Percentiles rank a stretch among this genome's conserved stretches.
phyloP scores from a whole-genome alignment of 441 rosid genomes.

The Aquilaria agallochum region DNA sequence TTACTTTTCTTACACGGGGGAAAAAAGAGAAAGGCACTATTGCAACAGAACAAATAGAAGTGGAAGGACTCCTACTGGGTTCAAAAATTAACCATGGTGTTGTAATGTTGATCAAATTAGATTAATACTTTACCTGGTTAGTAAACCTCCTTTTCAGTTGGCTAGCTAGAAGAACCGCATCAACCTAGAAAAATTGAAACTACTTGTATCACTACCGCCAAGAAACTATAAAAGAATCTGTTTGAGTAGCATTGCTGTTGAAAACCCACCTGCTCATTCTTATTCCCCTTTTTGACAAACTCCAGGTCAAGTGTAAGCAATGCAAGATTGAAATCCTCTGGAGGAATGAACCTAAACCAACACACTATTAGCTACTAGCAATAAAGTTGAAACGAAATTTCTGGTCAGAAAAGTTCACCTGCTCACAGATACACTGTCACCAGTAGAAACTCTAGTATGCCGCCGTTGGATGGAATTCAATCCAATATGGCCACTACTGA shows the following conservation, averaged over 20 bases:
- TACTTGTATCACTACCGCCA: slow-evolving; percentile 5
- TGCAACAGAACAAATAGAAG: too few relatives aligned
- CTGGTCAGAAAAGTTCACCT: slow-evolving; percentile 34
- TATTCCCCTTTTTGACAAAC: slow-evolving; percentile 88
- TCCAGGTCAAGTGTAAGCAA: slow-evolving; percentile 78
- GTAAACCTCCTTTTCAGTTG: slow-evolving; percentile 78
- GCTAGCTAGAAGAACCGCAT: slow-evolving; percentile 72
- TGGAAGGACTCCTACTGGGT: too few relatives aligned
- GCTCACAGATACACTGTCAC: slow-evolving; percentile 61
- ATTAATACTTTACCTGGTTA: slow-evolving; percentile 51
- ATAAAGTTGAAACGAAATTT: neutral
- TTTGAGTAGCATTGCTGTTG: neutral
- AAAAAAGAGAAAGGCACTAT: too few relatives aligned
- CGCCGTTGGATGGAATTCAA: slow-evolving; percentile 90
- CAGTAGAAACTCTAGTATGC: slow-evolving; percentile 73
- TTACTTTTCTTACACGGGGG: too few relatives aligned
- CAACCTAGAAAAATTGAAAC: slow-evolving; percentile 46
- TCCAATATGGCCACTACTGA: slow-evolving; percentile 56
- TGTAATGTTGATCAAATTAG: too few relatives aligned
- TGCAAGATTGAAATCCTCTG: slow-evolving; percentile 70
- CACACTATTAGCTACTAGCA: neutral
- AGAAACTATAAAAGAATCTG: slow-evolving; percentile 6
- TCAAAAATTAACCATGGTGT: too few relatives aligned
- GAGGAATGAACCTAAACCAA: slow-evolving; percentile 61
- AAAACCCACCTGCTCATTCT: slow-evolving; percentile 67